Conservation (phyloP, 306 rosid genomes). For the Rosa persica region DNA sequence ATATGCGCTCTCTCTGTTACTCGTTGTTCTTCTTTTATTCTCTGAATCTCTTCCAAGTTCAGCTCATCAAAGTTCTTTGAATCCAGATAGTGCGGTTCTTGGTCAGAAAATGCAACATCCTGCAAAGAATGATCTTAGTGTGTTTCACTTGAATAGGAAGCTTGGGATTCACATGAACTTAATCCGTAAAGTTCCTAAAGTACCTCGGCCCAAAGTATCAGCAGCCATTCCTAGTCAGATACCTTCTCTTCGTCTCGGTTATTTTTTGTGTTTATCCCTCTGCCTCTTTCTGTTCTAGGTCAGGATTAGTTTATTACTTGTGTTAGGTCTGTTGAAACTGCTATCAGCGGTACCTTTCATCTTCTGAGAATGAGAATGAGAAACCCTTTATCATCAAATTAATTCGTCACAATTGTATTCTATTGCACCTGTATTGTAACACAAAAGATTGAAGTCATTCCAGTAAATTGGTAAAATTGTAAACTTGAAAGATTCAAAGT, state of each 20-base stretch:
- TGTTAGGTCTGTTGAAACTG: neutral
- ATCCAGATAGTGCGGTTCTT: conserved; percentile 3
- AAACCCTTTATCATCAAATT: neutral
- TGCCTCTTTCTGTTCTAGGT: conserved; percentile 2
- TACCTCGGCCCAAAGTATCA: conserved; percentile 1
- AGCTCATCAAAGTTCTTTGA: conserved; percentile 10
- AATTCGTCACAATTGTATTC: neutral
- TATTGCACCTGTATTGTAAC: neutral
- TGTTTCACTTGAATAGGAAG: conserved; percentile 14
- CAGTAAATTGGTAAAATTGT: neutral
- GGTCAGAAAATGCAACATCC: conserved; percentile 3
- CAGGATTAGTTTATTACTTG: neutral
- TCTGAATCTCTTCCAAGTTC: conserved; percentile 25
- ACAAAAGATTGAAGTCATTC: neutral
- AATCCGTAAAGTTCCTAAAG: neutral
- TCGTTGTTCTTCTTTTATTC: conserved; percentile 18
- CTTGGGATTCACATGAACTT: conserved; percentile 22
- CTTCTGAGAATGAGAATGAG: neutral
- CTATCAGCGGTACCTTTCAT: neutral
- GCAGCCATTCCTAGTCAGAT: conserved; percentile 18
- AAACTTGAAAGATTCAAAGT: neutral
- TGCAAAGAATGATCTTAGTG: neutral
- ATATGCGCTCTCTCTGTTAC: conserved; percentile 5
- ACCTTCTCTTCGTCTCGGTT: conserved; percentile 11
- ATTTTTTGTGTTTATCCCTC: conserved; percentile 4